phyloP scores from a whole-genome alignment of 495 filamentous ascomycete genomes.

The Neurospora intermedia region DNA sequence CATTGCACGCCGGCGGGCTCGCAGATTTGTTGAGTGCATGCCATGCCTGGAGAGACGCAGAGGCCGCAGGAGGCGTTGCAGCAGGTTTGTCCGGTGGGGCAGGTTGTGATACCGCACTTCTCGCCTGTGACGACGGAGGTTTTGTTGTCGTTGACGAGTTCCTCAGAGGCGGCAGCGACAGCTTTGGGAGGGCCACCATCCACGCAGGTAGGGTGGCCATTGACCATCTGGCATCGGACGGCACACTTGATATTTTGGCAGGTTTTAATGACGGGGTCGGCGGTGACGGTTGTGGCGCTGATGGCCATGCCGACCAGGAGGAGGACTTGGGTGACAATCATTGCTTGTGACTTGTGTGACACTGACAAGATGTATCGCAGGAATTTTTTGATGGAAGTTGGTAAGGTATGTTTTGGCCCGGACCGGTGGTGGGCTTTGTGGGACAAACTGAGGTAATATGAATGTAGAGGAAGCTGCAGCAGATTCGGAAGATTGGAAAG shows the following conservation, averaged over 20 bases:
- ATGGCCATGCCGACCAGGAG: constrained; percentile 5
- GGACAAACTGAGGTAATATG: background rate
- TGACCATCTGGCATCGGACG: constrained; percentile 5
- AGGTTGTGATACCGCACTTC: constrained; percentile 1
- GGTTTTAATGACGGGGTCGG: background rate
- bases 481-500: background rate
- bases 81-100: background rate
- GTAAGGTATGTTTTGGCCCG: background rate
- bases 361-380: background rate
- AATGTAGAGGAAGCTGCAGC: background rate
- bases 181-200: background rate
- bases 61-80: constrained; percentile 11
- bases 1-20: background rate
- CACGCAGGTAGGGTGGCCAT: constrained; percentile 9
- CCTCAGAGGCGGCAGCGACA: background rate
- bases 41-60: constrained; percentile 4
- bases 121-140: background rate
- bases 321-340: constrained; percentile 1
- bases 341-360: background rate
- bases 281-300: constrained; percentile 8
- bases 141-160: background rate
- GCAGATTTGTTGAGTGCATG: constrained; percentile 3
- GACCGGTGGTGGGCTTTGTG: background rate
- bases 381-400: background rate
- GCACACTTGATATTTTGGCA: constrained; percentile 12